phyloP scores from a whole-genome alignment of 192 early-diverging fungal genomes.

The Rhizoclosmatium sp. region DNA sequence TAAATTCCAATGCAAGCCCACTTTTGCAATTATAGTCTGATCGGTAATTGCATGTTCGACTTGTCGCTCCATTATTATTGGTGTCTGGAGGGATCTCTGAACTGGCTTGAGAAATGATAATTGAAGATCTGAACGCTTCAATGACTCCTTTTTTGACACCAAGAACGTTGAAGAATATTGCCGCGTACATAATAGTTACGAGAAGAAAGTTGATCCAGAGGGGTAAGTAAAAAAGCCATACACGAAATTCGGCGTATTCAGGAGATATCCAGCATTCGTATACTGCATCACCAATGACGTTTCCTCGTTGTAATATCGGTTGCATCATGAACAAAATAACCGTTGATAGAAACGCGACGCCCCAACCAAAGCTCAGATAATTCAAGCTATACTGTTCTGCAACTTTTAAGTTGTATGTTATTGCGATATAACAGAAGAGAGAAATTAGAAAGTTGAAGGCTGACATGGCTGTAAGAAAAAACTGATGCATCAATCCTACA shows the following conservation, averaged over 20 bases:
- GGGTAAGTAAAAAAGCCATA: conserved; percentile 7
- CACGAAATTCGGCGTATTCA: conserved; percentile 10
- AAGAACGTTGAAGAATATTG: background rate
- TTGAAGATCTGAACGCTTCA: background rate
- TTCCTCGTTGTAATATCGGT: background rate
- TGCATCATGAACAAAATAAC: background rate
- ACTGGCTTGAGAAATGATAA: background rate
- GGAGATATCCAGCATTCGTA: conserved; percentile 32
- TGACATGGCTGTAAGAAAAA: background rate
- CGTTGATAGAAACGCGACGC: background rate
- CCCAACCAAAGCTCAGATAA: background rate
- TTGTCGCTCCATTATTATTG: background rate
- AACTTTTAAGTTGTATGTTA: background rate
- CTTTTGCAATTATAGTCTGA: background rate
- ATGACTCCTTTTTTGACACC: background rate
- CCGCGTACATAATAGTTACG: background rate
- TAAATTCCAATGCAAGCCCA: background rate
- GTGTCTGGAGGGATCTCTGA: background rate
- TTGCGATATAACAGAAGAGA: background rate
- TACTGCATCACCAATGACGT: conserved; percentile 12
- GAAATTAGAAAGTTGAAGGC: background rate
- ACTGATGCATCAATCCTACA: background rate
- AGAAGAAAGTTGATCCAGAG: conserved; percentile 14
- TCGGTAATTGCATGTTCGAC: background rate
- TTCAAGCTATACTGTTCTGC: background rate